Evolutionary conservation across 768 basidiomycete species (phyloP).

Genomic region (Macrolepiota fuliginosa): DNA sequence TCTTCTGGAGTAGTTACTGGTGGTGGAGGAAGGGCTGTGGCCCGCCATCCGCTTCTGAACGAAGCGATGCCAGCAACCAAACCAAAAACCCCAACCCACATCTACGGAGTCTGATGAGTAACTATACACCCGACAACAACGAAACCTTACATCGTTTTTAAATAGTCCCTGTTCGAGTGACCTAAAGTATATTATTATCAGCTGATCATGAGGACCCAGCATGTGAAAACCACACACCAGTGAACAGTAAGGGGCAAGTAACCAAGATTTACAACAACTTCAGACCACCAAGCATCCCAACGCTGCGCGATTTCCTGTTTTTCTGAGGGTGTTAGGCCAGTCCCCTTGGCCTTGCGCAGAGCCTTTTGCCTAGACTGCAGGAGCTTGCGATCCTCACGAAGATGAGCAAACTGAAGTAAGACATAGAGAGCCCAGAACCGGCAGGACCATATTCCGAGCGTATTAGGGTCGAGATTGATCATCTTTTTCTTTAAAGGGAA

Average conservation of each 20-base stretch:
- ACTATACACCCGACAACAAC: background rate
- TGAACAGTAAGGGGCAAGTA: slow-evolving; percentile 85
- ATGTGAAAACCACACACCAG: slow-evolving; percentile 50
- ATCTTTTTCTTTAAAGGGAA: slow-evolving; percentile 39
- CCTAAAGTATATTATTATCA: slow-evolving; percentile 36
- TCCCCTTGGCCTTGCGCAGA: slow-evolving; percentile 56
- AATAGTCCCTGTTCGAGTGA: slow-evolving; percentile 68
- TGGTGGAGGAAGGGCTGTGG: slow-evolving; percentile 49
- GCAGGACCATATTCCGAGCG: slow-evolving; percentile 66
- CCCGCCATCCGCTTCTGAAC: slow-evolving; percentile 71
- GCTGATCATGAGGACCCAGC: background rate
- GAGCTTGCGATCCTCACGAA: slow-evolving; percentile 64
- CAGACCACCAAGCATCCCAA: slow-evolving; percentile 70
- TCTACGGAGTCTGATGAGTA: slow-evolving; percentile 22
- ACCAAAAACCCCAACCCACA: slow-evolving; percentile 41
- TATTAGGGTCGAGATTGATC: slow-evolving; percentile 42
- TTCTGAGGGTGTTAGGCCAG: slow-evolving; percentile 44
- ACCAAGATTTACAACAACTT: slow-evolving; percentile 66
- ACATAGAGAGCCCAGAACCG: slow-evolving; percentile 84
- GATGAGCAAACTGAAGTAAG: slow-evolving; percentile 70
- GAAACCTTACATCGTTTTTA: slow-evolving; percentile 53
- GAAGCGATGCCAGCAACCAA: slow-evolving; percentile 54
- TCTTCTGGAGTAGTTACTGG: slow-evolving; percentile 16
- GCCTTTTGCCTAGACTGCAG: slow-evolving; percentile 52
- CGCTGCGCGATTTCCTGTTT: slow-evolving; percentile 53